A percentile compares a stretch with the other conserved stretches of the same genome.
Evolutionary conservation across 176 grass and related monocot species (phyloP).

Genomic region (Rhipidocladum racemiflorum): DNA sequence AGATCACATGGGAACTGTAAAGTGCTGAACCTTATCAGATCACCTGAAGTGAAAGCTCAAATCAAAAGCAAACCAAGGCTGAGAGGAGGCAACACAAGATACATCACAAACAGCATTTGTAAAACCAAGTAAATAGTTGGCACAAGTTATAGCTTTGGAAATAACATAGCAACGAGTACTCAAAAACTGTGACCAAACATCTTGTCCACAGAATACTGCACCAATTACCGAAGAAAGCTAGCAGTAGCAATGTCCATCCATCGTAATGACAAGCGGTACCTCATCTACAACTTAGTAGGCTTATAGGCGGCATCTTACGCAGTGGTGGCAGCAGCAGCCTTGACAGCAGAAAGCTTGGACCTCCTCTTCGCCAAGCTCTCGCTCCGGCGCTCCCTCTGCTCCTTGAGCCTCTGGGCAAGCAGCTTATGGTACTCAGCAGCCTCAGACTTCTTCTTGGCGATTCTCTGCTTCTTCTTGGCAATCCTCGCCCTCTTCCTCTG

Average conservation of each 20-base stretch:
- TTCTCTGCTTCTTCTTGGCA: slow-evolving; percentile 79
- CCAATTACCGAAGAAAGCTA: slow-evolving; percentile 13
- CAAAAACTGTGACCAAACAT: neutral
- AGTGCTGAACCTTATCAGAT: neutral
- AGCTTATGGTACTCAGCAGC: slow-evolving; percentile 94
- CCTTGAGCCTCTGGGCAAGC: slow-evolving; percentile 84
- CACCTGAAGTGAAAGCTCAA: too few relatives aligned
- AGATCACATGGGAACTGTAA: neutral
- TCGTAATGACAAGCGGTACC: neutral
- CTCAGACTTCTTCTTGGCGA: slow-evolving; percentile 71
- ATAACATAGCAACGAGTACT: neutral
- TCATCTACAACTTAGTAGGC: slow-evolving; percentile 25
- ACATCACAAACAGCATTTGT: neutral
- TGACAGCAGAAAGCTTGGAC: slow-evolving; percentile 72
- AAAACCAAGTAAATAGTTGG: slow-evolving; percentile 10
- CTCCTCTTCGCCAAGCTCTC: slow-evolving; percentile 89
- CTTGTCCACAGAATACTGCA: slow-evolving; percentile 39
- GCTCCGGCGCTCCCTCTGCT: slow-evolving; percentile 72
- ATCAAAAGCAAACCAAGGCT: neutral
- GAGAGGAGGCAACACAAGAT: neutral
- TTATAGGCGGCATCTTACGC: slow-evolving; percentile 27
- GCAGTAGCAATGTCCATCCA: slow-evolving; percentile 23
- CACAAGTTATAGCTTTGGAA: neutral
- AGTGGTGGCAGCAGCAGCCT: slow-evolving; percentile 28
- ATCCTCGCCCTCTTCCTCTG: slow-evolving; percentile 83